These are phyloP conservation scores for Strobilomyces confusus DNA, from an alignment of 768 basidiomycete species.

Conservation along the genomic window DNA sequence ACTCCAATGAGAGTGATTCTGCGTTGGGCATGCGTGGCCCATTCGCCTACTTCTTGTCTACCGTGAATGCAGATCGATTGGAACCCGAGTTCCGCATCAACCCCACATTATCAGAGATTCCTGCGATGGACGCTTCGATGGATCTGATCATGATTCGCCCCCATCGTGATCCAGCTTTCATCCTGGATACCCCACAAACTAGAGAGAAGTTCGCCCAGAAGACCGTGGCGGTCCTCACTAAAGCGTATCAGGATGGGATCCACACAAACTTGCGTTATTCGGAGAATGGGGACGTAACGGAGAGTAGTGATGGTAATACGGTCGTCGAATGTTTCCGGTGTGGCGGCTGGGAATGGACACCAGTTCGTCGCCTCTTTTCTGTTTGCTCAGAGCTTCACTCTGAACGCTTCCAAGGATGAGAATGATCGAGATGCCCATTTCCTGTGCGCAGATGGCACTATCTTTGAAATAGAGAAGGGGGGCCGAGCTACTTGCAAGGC, in stretches of 20 bases:
- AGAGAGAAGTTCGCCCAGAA: constrained; percentile 51
- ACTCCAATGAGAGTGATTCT: constrained; percentile 31
- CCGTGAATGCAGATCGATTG: constrained; percentile 79
- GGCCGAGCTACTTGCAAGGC: constrained; percentile 55
- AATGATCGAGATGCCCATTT: constrained; percentile 61
- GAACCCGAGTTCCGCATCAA: constrained; percentile 79
- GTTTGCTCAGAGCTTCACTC: not conserved
- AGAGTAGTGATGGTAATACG: constrained; percentile 42
- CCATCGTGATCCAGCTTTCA: constrained; percentile 47
- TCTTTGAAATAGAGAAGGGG: constrained; percentile 56
- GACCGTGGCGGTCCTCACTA: constrained; percentile 48
- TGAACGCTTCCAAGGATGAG: constrained; percentile 42
- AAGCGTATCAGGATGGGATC: constrained; percentile 74
- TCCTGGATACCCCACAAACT: constrained; percentile 38
- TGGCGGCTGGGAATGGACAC: constrained; percentile 83
- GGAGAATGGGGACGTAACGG: constrained; percentile 37
- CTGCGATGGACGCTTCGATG: constrained; percentile 47
- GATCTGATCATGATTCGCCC: constrained; percentile 81
- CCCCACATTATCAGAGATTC: constrained; percentile 51
- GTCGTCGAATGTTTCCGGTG: constrained; percentile 80
- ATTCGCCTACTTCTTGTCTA: constrained; percentile 82
- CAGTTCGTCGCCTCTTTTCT: constrained; percentile 45
- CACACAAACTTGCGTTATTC: constrained; percentile 64
- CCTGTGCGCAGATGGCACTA: constrained; percentile 76
- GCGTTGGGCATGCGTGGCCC: constrained; percentile 62